Base-by-base conservation (phyloP, 441 rosid species). In the Bocquillonia castaneifolia region DNA sequence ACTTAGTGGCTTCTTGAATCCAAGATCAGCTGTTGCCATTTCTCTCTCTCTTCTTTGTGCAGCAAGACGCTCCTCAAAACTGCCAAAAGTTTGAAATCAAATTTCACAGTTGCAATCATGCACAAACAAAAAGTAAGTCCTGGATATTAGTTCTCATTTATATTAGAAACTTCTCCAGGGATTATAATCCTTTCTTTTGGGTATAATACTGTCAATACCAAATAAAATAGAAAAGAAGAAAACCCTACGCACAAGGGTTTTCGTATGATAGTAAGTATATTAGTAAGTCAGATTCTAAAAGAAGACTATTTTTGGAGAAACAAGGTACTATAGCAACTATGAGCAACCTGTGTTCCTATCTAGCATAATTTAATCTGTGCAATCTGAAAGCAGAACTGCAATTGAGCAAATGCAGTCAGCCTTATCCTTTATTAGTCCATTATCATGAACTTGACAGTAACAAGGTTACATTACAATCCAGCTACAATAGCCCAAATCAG, bases 51-150 rank as follows among this genome's bases (percentile, higher is more conserved):
- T 85, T 76, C 98, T 82, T 76, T 94, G 99, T 48, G 92, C 93
- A 71, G 88, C 88, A 32, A 94, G 97, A 60, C 99, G 90, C 81
- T 92, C 96, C 81, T 94, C 94, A 23, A 94, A 94, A 85, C 99
- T 94, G 84, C 65, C 63, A 78, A 72, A 63, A 8, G 50, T 36
- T 23, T 4, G 13, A 53, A 32, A n/a, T 44, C 23, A 28, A 68
- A 45, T 53, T 66, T 53, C 25, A 32, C 25, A 14, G 50, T 73
- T 63, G 63, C n/a, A 42, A 55, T 63, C 22, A 59, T 60, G 36
- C 37, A 57, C 22, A 1, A 50, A 50, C 25, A 37, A 51, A 45
- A 64, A 42, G 44, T 37, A 54, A 64, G 13, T 45, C n/a, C 13
- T 12, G 13, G 7, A 40, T 12, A 26, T 70, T 34, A 52, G 32